Conservation (phyloP, 2,329 filamentous ascomycete species). For the Fusarium sp. region DNA sequence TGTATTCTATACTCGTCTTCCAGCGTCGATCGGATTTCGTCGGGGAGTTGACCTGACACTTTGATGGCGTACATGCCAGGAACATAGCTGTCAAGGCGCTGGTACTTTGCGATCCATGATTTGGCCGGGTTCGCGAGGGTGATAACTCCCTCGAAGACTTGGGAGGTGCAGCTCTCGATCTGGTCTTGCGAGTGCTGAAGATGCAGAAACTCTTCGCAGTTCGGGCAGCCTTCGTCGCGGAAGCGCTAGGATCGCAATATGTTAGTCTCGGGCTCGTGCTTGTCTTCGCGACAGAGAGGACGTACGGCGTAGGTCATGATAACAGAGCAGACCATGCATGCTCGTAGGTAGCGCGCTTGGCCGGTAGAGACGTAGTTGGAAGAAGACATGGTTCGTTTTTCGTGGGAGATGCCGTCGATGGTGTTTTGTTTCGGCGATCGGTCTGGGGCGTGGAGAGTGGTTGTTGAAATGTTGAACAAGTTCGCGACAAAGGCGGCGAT, state of each 20-base stretch:
- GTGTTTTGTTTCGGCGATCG: background rate
- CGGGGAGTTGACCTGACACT: conserved; percentile 82
- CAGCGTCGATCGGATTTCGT: conserved; percentile 68
- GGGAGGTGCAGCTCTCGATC: conserved; percentile 92
- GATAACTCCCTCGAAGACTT: conserved; percentile 94
- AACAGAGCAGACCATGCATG: conserved; percentile 98
- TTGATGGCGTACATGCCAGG: conserved; percentile 93
- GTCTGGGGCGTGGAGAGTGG: background rate
- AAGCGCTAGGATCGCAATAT: conserved; percentile 70
- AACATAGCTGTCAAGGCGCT: conserved; percentile 88
- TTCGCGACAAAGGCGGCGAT: conserved; percentile 22
- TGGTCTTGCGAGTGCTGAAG: conserved; percentile 81
- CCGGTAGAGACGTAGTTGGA: conserved; percentile 75
- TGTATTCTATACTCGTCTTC: conserved; percentile 71
- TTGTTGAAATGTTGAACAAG: conserved; percentile 1
- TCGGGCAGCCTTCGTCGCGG: conserved; percentile 87
- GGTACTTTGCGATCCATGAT: conserved; percentile 98
- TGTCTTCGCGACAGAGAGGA: conserved; percentile 13
- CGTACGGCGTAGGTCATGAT: conserved; percentile 82
- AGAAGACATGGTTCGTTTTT: conserved; percentile 47
- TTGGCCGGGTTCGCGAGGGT: conserved; percentile 81
- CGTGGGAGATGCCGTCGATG: background rate
- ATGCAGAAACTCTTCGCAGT: conserved; percentile 93
- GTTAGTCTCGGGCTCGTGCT: conserved; percentile 16
- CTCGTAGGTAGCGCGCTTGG: conserved; percentile 87